phyloP scores from a whole-genome alignment of 495 filamentous ascomycete genomes.

The Penicillium taxi region DNA sequence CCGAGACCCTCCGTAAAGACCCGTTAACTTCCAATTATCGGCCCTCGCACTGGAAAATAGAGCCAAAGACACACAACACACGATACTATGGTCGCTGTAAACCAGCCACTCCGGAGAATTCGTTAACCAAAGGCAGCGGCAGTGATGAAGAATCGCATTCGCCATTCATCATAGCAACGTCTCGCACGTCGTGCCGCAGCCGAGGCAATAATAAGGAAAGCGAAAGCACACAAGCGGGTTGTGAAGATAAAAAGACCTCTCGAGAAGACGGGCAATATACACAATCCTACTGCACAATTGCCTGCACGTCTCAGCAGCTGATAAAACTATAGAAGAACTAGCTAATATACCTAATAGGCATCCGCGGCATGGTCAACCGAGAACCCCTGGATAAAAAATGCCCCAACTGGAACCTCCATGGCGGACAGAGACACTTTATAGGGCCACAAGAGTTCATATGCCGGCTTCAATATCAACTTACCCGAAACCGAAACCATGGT shows the following conservation, averaged over 20 bases:
- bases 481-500: constrained; percentile 13
- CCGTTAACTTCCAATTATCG: constrained; percentile 21
- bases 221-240: constrained; percentile 9
- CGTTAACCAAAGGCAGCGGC: constrained; percentile 16
- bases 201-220: constrained; percentile 7
- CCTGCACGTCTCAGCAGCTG: no score
- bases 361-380: constrained; percentile 16
- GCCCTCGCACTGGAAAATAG: constrained; percentile 20
- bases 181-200: constrained; percentile 11
- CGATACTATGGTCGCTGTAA: constrained; percentile 17
- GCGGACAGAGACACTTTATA: constrained; percentile 12
- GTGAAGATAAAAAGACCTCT: constrained; percentile 11
- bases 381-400: constrained; percentile 17
- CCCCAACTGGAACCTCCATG: constrained; percentile 14
- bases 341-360: no score
- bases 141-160: constrained; percentile 18
- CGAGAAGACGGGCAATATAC: constrained; percentile 8
- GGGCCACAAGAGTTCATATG: constrained; percentile 15
- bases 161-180: constrained; percentile 14
- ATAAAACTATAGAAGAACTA: no score
- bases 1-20: constrained; percentile 19
- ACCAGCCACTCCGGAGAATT: constrained; percentile 21
- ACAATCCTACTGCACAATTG: constrained; percentile 21
- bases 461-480: constrained; percentile 19
- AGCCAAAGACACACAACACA: constrained; percentile 20